Base-by-base conservation (phyloP, 2,329 filamentous ascomycete species). In the Neofusicoccum cordaticola region DNA sequence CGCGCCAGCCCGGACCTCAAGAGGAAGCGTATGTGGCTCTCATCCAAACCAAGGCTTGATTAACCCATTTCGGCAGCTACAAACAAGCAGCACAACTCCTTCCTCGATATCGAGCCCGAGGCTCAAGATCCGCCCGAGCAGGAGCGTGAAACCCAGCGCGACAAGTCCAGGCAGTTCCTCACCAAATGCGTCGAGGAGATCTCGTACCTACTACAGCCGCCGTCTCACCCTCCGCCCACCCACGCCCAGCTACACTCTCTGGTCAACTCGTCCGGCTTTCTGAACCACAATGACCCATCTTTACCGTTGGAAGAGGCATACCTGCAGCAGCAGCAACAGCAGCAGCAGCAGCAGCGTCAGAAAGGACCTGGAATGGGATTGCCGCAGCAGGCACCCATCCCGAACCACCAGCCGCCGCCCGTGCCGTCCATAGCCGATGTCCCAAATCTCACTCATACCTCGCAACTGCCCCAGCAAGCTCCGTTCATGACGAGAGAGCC, bases 141-240 rank as follows among this genome's bases (percentile, higher is more conserved):
- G 65, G 83, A 85, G 62, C 82, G 85, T 66, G 86, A 88, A 64
- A 79, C 80, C 52, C 82, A 87, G 68, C 81, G 86, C 61, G 86
- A 89, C 67, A 88, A 88, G 72, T 88, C 86, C 56, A 83, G 84
- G 64, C 78, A 83, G 41, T 89, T 87, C 70, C 80, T 90, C 37
- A 85, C 83, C 64, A 88, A 88, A 75, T 89, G 87, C 72, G 84
- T 88, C 57, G 85, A 89, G 69, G 88, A 90, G 74, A 85, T 90
- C 58, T 86, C 86, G 3, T 90, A 90, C 70, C 84, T 90, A 66
- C 81, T 90, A 39, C 86, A 88, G 56, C 87, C 87, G n/a, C 84
- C 86, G 22, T 81, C 84, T 41, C 85, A 89, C 68, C 84, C 86
- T 57, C 82, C 84, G 19, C 84, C 85, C 11, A 84, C 87, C 44